Conservation (phyloP, 352 stramenopile genomes). For the Aphanomyces euteiches region DNA sequence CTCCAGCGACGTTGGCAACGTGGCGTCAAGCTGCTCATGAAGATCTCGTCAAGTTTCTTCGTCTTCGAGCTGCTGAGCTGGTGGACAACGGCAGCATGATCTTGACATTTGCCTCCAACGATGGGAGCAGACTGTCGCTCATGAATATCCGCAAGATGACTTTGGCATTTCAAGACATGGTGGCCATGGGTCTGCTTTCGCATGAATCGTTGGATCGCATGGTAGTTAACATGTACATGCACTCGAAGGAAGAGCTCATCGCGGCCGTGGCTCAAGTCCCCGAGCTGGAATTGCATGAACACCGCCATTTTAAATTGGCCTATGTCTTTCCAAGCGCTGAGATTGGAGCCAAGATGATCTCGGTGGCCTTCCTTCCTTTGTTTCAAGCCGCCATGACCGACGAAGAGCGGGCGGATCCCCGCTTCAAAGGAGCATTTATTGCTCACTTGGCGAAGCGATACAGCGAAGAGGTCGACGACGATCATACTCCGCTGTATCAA, state of each 20-base stretch:
- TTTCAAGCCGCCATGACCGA: too few relatives aligned
- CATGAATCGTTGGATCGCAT: not conserved
- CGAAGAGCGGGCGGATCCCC: too few relatives aligned
- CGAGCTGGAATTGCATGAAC: too few relatives aligned
- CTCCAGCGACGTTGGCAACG: not conserved
- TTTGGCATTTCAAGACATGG: not conserved
- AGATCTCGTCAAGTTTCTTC: constrained; percentile 15
- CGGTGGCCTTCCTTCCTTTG: too few relatives aligned
- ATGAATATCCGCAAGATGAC: not conserved
- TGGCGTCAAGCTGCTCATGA: constrained; percentile 3
- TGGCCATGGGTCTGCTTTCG: not conserved
- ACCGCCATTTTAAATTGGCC: too few relatives aligned
- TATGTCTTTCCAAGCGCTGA: too few relatives aligned
- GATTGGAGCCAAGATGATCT: too few relatives aligned
- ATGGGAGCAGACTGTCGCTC: not conserved
- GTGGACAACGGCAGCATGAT: not conserved
- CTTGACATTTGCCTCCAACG: not conserved
- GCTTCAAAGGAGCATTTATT: too few relatives aligned
- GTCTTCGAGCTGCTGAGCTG: constrained; percentile 2
- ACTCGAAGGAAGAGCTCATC: not conserved
- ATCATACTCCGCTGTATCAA: too few relatives aligned
- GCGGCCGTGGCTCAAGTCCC: too few relatives aligned
- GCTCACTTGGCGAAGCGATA: too few relatives aligned
- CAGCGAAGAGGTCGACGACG: too few relatives aligned
- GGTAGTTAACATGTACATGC: not conserved